Conservation (phyloP, 176 grass and related monocot species). For the Oryza rufipogon region DNA sequence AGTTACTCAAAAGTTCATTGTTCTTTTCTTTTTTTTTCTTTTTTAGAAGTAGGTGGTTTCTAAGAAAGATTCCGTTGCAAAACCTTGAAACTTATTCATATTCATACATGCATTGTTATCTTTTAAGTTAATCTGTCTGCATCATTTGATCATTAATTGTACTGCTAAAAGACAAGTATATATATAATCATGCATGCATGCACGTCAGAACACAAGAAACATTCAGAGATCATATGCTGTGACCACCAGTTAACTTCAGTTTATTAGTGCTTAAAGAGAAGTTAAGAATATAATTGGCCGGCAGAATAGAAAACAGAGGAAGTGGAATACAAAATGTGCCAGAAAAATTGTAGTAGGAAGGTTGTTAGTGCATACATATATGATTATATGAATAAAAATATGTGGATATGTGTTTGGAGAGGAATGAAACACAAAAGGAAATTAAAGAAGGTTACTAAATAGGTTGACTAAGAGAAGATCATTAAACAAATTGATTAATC, state of each 20-base stretch:
- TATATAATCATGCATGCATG: not conserved
- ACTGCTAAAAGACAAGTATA: not conserved
- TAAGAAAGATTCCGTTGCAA: not conserved
- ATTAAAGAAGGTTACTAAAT: too few relatives aligned
- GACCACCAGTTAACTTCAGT: not conserved
- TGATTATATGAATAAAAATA: too few relatives aligned
- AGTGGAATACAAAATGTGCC: not conserved
- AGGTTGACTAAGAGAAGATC: too few relatives aligned
- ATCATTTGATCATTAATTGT: not conserved
- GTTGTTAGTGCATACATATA: not conserved
- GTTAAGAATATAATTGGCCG: too few relatives aligned
- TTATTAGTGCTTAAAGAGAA: too few relatives aligned
- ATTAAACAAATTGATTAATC: too few relatives aligned
- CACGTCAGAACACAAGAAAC: not conserved
- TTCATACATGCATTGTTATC: not conserved
- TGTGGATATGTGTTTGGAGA: too few relatives aligned
- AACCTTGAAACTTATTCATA: not conserved
- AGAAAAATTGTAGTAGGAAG: not conserved
- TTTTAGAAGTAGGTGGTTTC: not conserved
- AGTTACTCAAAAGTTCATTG: not conserved
- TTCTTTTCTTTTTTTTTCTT: not conserved
- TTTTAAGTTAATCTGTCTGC: not conserved
- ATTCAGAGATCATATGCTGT: not conserved
- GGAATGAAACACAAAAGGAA: too few relatives aligned
- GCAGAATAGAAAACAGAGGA: not conserved